phyloP scores from a whole-genome alignment of 805 yeast genomes.

The Candida schatavii region DNA sequence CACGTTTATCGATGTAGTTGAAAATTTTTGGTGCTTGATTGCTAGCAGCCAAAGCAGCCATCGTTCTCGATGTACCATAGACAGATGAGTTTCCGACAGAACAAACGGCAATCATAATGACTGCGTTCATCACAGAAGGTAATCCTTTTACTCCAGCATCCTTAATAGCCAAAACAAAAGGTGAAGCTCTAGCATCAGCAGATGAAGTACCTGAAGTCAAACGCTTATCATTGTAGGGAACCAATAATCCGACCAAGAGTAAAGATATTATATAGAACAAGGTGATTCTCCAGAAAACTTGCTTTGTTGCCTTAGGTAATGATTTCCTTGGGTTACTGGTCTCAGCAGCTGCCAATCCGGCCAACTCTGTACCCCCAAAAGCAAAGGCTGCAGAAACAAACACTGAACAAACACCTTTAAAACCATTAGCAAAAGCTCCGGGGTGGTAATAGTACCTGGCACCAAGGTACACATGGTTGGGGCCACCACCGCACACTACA shows the following conservation, averaged over 20 bases:
- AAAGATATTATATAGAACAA: conserved; percentile 40
- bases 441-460: conserved; percentile 59
- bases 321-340: conserved; percentile 36
- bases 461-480: conserved; percentile 51
- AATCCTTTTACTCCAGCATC: conserved; percentile 65
- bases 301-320: conserved; percentile 41
- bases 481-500: conserved; percentile 56
- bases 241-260: conserved; percentile 39
- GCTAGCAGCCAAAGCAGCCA: conserved; percentile 64
- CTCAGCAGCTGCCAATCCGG: conserved; percentile 38
- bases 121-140: conserved; percentile 70
- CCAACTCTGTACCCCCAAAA: conserved; percentile 37
- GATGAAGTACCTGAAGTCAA: conserved; percentile 25
- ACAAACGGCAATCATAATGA: conserved; percentile 62
- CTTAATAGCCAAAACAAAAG: conserved; percentile 69
- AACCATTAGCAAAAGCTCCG: conserved; percentile 64
- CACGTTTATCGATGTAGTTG: conserved; percentile 70
- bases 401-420: conserved; percentile 71
- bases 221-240: conserved; percentile 26
- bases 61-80: conserved; percentile 66
- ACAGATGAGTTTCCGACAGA: conserved; percentile 76
- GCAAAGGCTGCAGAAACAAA: conserved; percentile 37
- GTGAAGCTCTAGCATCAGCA: conserved; percentile 64
- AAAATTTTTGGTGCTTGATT: conserved; percentile 60
- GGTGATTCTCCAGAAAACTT: conserved; percentile 41